Percentiles rank a stretch among this genome's conserved stretches.
Conservation (phyloP, 2,329 filamentous ascomycete species). For the Clonostachys rosea region DNA sequence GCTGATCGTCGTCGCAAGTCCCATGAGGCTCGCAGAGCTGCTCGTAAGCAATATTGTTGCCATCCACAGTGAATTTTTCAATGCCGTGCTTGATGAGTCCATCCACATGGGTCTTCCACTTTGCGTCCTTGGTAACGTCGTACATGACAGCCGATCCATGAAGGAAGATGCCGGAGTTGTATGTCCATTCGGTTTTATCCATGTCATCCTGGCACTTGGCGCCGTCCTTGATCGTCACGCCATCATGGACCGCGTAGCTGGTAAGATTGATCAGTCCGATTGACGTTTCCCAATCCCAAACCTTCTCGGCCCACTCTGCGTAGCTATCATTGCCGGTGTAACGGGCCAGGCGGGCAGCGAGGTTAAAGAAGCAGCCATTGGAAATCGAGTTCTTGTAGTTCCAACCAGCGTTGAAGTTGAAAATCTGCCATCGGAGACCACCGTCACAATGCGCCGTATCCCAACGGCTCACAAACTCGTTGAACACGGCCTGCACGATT, state of each 20-base stretch:
- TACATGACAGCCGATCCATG: constrained; percentile 58
- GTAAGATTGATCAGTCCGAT: constrained; percentile 49
- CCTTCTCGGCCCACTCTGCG: constrained; percentile 65
- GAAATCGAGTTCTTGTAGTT: constrained; percentile 66
- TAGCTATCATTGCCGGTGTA: constrained; percentile 81
- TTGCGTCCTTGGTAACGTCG: constrained; percentile 47
- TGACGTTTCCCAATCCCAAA: constrained; percentile 61
- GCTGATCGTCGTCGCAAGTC: constrained; percentile 67
- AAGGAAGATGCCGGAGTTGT: constrained; percentile 64
- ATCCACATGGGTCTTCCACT: constrained; percentile 54
- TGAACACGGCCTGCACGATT: constrained; percentile 74
- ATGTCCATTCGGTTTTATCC: constrained; percentile 61
- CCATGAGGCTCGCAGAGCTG: constrained; percentile 57
- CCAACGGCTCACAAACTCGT: constrained; percentile 70
- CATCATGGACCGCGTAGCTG: constrained; percentile 51
- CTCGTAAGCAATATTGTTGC: constrained; percentile 53
- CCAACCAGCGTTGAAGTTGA: constrained; percentile 68
- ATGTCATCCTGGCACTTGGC: constrained; percentile 41
- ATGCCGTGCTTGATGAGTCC: constrained; percentile 49
- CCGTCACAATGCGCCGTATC: constrained; percentile 61
- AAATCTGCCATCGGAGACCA: constrained; percentile 84
- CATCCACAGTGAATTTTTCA: constrained; percentile 47
- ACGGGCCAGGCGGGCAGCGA: constrained; percentile 65
- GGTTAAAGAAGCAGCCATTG: constrained; percentile 67
- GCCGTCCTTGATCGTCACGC: constrained; percentile 26